phyloP scores from a whole-genome alignment of 305 asterid genomes.

The Rubia peregrina region DNA sequence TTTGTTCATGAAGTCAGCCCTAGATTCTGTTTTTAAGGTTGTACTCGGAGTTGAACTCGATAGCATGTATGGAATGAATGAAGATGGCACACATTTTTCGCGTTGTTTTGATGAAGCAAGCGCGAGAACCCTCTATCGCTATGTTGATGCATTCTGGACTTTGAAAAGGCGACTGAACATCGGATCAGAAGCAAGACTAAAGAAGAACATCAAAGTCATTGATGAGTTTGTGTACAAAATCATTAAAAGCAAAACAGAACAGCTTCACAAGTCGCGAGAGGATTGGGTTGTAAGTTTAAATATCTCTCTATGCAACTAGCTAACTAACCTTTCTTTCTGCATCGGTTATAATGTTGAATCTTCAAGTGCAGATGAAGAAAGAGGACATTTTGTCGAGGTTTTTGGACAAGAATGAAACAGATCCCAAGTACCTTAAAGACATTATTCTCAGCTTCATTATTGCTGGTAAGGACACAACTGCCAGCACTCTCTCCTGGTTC shows the following conservation, averaged over 20 bases:
- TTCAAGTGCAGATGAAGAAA: constrained; percentile 29
- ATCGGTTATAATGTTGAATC: background rate
- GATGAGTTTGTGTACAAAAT: constrained; percentile 35
- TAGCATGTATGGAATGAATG: constrained; percentile 34
- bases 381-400: constrained; percentile 49
- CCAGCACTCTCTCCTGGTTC: constrained; percentile 68
- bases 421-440: constrained; percentile 62
- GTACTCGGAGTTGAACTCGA: constrained; percentile 47
- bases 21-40: constrained; percentile 45
- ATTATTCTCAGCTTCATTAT: constrained; percentile 69
- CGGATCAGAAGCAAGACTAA: constrained; percentile 42
- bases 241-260: constrained; percentile 34
- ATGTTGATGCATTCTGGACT: constrained; percentile 41
- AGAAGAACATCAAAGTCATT: constrained; percentile 34
- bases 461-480: constrained; percentile 81
- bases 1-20: constrained; percentile 40
- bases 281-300: constrained; percentile 23
- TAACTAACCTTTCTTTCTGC: background rate
- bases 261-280: constrained; percentile 27
- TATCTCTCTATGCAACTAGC: background rate
- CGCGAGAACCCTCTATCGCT: constrained; percentile 30
- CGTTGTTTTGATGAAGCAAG: constrained; percentile 49
- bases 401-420: constrained; percentile 49
- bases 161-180: constrained; percentile 35
- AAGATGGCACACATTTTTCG: constrained; percentile 32